A percentile compares a stretch with the other conserved stretches of the same genome.
These are phyloP conservation scores for Ilyonectria robusta DNA, from an alignment of 2,329 filamentous ascomycete genomes.

Conservation along the genomic window DNA sequence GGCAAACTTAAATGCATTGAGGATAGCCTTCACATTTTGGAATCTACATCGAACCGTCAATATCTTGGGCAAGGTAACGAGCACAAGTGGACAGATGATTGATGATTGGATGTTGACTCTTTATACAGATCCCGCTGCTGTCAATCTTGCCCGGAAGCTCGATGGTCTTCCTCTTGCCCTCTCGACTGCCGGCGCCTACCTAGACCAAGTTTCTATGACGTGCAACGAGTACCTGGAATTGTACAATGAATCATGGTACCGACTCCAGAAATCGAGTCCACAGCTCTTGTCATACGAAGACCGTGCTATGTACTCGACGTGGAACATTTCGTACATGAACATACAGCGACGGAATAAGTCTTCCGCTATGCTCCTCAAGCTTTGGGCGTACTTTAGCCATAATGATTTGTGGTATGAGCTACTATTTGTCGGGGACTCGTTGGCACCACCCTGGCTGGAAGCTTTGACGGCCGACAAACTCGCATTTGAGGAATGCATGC, in stretches of 20 bases:
- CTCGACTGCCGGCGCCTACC: slow-evolving; percentile 60
- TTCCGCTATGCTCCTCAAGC: slow-evolving; percentile 53
- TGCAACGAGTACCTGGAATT: slow-evolving; percentile 56
- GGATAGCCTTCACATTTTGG: slow-evolving; percentile 51
- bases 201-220: slow-evolving; percentile 54
- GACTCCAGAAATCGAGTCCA: slow-evolving; percentile 50
- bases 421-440: slow-evolving; percentile 41
- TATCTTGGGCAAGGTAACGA: slow-evolving; percentile 44
- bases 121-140: slow-evolving; percentile 47
- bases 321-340: slow-evolving; percentile 55
- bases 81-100: no score
- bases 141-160: slow-evolving; percentile 52
- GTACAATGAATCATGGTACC: slow-evolving; percentile 57
- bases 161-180: slow-evolving; percentile 63
- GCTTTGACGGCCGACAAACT: slow-evolving; percentile 38
- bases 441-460: slow-evolving; percentile 42
- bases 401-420: slow-evolving; percentile 62
- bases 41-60: slow-evolving; percentile 45
- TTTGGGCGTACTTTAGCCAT: slow-evolving; percentile 60
- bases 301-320: slow-evolving; percentile 54
- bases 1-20: slow-evolving; percentile 50
- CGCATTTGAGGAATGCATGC: slow-evolving; percentile 46
- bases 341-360: slow-evolving; percentile 47
- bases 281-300: slow-evolving; percentile 49
- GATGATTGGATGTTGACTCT: no score